A percentile compares a stretch with the other conserved stretches of the same genome.
Conservation (phyloP, 495 filamentous ascomycete species). For the Tuber calosporum region DNA sequence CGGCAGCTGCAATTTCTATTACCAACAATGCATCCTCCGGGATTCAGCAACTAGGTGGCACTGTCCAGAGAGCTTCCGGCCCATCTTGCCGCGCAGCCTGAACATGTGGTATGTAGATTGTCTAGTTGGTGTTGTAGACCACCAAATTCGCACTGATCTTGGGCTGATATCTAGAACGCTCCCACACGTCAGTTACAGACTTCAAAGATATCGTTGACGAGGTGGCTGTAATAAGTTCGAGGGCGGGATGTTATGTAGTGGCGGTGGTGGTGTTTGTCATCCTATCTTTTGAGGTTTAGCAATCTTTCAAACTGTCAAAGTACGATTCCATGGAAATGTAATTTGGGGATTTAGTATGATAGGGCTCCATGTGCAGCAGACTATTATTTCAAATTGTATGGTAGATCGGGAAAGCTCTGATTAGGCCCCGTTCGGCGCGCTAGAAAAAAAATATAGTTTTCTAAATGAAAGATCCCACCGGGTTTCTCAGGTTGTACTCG, state of each 20-base stretch:
- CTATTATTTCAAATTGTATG: neutral
- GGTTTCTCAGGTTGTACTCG: too few species aligned
- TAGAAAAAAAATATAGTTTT: too few species aligned
- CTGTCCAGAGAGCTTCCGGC: neutral
- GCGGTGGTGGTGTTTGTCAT: neutral
- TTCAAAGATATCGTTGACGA: neutral
- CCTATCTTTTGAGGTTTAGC: neutral
- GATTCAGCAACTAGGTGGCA: neutral
- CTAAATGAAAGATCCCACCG: too few species aligned
- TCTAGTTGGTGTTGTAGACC: neutral
- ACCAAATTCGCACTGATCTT: neutral
- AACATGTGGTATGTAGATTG: neutral
- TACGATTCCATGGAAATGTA: neutral
- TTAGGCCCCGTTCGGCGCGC: too few species aligned
- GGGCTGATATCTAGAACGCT: neutral
- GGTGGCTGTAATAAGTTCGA: neutral
- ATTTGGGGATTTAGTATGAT: neutral
- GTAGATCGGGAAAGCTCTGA: neutral
- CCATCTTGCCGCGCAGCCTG: neutral
- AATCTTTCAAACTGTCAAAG: neutral
- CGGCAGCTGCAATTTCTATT: neutral
- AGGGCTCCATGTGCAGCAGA: neutral
- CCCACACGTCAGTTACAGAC: neutral
- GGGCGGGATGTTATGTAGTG: neutral
- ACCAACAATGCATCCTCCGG: neutral